Evolutionary conservation across 495 filamentous ascomycete genomes (phyloP), one percentile per base, ranked within the genome.

Genomic region (Aspergillus incahuasiensis): DNA sequence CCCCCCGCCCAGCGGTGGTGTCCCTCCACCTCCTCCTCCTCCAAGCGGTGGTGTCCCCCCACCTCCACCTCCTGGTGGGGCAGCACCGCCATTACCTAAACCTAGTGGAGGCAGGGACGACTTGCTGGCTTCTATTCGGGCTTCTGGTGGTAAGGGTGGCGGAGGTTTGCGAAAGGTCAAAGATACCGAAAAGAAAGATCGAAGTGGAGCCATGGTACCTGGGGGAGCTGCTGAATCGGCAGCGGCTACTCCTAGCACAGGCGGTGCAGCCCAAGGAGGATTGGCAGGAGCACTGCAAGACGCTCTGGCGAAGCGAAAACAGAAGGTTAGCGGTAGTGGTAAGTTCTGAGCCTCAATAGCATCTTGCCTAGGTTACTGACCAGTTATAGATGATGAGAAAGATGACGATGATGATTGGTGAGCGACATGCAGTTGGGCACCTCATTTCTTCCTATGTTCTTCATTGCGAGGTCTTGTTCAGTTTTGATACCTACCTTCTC

Each of bases 261-360:
- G 76, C 45, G 69, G 81, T 55, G 82, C 74, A 43, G 74, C 80
- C 55, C 75, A 81, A 25, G 88, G 82, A 55, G 82, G 86, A 5
- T 78, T 97, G 80, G 89, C 89, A 22, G 87, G 87, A 70, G 91
- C 90, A 48, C 73, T 97, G 55, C 87, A 89, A 55, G 84, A 82
- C 52, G 89, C 87, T 43, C 72, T 92, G 56, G 81, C 82, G 58
- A 82, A 89, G 73, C 76, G 91, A 73, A 95, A 95, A 74, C 81
- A 87, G 73, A 92, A 91, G 77, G 91, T 95, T 65, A 86, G 88
- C 68, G 81, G 84, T 65, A 94, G 89, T 75, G 91, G 91, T 97
- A 86, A 82, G 90, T 86, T 46, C 48, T 40, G 9, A 52, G 32
- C 5, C 15, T 40, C 19, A 3, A 5, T 4, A 19, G 15, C 15